These are phyloP conservation scores for Globisporangium paroecandrum DNA, from an alignment of 352 stramenopile genomes.

Conservation along the genomic window DNA sequence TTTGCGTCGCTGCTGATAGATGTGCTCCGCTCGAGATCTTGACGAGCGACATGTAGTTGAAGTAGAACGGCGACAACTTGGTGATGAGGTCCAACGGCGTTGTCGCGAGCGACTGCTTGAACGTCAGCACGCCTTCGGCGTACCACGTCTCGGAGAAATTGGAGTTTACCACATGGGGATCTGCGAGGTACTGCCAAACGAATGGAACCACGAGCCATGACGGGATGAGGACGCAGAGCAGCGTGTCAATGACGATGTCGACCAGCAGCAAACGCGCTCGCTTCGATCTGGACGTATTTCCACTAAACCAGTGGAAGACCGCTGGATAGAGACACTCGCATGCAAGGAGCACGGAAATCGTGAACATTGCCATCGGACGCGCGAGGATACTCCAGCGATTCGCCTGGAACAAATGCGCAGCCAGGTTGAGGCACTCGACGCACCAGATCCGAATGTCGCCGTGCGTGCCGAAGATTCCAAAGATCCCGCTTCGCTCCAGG, in stretches of 20 bases:
- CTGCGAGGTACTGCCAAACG: not conserved
- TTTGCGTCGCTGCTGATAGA: not conserved
- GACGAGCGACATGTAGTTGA: conserved; percentile 14
- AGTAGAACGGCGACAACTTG: conserved; percentile 9
- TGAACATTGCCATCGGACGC: not conserved
- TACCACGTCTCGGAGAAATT: conserved; percentile 12
- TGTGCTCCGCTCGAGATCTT: conserved; percentile 7
- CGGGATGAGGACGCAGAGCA: conserved; percentile 12
- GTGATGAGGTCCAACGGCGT: conserved; percentile 2
- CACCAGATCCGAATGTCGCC: conserved; percentile 10
- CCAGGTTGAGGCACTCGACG: conserved; percentile 14
- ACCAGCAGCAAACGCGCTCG: conserved; percentile 4
- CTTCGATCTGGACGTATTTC: not conserved
- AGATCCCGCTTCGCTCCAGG: not conserved
- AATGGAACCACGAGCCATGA: conserved; percentile 1
- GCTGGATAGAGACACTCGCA: conserved; percentile 8
- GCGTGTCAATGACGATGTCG: conserved; percentile 8
- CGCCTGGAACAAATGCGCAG: conserved; percentile 8
- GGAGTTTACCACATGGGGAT: conserved; percentile 2
- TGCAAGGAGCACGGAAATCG: not conserved
- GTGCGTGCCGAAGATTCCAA: conserved; percentile 11
- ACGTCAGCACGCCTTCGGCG: conserved; percentile 9
- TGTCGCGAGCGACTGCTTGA: conserved; percentile 11
- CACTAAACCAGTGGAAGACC: conserved; percentile 1
- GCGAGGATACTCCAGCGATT: conserved; percentile 4